These are phyloP conservation scores for Zalerion maritima DNA, from an alignment of 495 filamentous ascomycete genomes.

Conservation along the genomic window DNA sequence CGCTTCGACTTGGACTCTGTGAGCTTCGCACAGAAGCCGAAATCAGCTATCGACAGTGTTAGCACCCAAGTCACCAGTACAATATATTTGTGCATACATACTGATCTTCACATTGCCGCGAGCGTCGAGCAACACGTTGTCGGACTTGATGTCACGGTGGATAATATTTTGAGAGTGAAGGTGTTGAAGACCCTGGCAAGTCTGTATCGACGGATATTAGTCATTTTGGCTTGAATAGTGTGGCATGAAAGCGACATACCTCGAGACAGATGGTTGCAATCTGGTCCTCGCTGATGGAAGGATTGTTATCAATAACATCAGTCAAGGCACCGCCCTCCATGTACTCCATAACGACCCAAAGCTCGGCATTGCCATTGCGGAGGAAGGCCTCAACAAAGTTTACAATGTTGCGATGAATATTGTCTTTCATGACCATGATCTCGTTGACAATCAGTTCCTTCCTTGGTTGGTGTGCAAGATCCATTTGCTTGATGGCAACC, in stretches of 20 bases:
- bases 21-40: slow-evolving; percentile 97
- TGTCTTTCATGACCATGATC: slow-evolving; percentile 99
- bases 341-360: slow-evolving; percentile 99
- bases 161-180: slow-evolving; percentile 93
- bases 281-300: slow-evolving; percentile 78
- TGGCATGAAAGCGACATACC: slow-evolving; percentile 36
- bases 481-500: slow-evolving; percentile 99
- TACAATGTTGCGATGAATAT: slow-evolving; percentile 93
- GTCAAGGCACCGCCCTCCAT: slow-evolving; percentile 98
- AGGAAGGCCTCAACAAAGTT: slow-evolving; percentile 97
- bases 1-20: slow-evolving; percentile 94
- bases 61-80: slow-evolving; percentile 11
- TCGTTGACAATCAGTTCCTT: slow-evolving; percentile 99
- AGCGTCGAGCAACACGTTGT: slow-evolving; percentile 89
- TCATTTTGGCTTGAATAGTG: background rate
- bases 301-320: slow-evolving; percentile 97
- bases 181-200: slow-evolving; percentile 87
- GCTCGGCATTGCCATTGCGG: slow-evolving; percentile 76
- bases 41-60: slow-evolving; percentile 55
- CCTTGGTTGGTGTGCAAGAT: slow-evolving; percentile 86
- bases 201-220: slow-evolving; percentile 42
- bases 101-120: slow-evolving; percentile 96
- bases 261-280: slow-evolving; percentile 95
- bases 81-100: slow-evolving; percentile 32
- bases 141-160: slow-evolving; percentile 97